A percentile compares a stretch with the other conserved stretches of the same genome.
Conservation (phyloP, 1,139 yeast genomes). For the Suhomyces kunorum region DNA sequence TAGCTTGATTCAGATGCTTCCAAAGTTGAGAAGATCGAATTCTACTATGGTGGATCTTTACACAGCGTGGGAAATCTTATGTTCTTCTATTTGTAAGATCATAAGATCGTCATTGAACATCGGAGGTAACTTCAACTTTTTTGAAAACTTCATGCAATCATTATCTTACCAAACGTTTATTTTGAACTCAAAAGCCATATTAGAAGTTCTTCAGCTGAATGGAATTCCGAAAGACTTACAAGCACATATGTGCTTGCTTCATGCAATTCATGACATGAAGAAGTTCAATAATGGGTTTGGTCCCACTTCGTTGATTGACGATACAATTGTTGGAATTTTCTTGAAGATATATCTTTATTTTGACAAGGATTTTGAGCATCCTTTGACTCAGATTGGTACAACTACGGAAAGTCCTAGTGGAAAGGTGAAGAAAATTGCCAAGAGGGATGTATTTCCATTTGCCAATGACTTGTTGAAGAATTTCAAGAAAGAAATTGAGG, state of each 20-base stretch:
- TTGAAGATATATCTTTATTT: constrained; percentile 47
- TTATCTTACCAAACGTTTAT: constrained; percentile 51
- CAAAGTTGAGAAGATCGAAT: constrained; percentile 72
- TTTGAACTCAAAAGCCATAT: constrained; percentile 37
- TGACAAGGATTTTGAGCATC: constrained; percentile 11
- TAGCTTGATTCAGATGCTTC: constrained; percentile 59
- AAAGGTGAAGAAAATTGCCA: constrained; percentile 43
- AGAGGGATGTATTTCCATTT: constrained; percentile 47
- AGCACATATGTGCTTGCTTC: constrained; percentile 44
- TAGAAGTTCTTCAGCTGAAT: constrained; percentile 31
- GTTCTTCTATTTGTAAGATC: constrained; percentile 49
- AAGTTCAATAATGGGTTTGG: constrained; percentile 81
- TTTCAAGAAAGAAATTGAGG: constrained; percentile 35
- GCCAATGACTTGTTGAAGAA: constrained; percentile 37
- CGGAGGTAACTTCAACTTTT: constrained; percentile 51
- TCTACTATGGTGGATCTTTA: constrained; percentile 68
- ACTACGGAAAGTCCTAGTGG: constrained; percentile 33
- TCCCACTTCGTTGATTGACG: constrained; percentile 77
- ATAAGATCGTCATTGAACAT: constrained; percentile 49
- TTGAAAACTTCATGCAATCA: constrained; percentile 54
- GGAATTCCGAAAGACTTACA: constrained; percentile 32
- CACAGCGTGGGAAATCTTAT: constrained; percentile 65
- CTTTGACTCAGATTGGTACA: constrained; percentile 2
- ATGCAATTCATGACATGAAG: constrained; percentile 62
- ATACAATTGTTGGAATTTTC: constrained; percentile 65